Evolutionary conservation across 2,329 filamentous ascomycete species (phyloP).

Genomic region (Apiospora aurea): DNA sequence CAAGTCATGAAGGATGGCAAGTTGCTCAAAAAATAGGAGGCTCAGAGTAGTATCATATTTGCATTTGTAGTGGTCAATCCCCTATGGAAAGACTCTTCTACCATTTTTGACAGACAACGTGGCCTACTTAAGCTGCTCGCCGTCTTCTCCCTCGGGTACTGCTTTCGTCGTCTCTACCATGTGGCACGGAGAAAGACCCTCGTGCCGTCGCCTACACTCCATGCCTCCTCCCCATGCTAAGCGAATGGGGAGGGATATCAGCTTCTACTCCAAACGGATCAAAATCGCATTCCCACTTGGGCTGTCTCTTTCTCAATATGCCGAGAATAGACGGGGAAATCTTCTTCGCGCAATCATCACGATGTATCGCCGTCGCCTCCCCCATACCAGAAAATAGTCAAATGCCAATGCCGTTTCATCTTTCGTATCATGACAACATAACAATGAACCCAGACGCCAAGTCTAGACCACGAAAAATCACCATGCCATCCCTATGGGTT

Average conservation of each 20-base stretch:
- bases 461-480: constrained; percentile 22
- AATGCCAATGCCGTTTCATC: constrained; percentile 17
- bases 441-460: constrained; percentile 22
- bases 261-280: constrained; percentile 17
- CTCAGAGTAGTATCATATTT: constrained; percentile 13
- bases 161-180: constrained; percentile 7
- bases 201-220: background rate
- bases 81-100: constrained; percentile 20
- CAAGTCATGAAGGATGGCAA: background rate
- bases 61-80: constrained; percentile 20
- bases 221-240: constrained; percentile 11
- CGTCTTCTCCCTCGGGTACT: constrained; percentile 10
- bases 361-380: constrained; percentile 16
- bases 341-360: background rate
- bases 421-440: constrained; percentile 24
- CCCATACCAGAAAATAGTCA: constrained; percentile 17
- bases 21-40: background rate
- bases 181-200: constrained; percentile 6
- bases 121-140: constrained; percentile 11
- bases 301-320: background rate
- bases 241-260: background rate
- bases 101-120: background rate
- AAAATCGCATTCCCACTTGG: constrained; percentile 18
- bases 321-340: constrained; percentile 11
- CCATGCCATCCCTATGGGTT: constrained; percentile 20